Evolutionary conservation across 164 flowering plant species (phyloP), one percentile per base, ranked within the genome.

Genomic region (Liriodendron chinense): DNA sequence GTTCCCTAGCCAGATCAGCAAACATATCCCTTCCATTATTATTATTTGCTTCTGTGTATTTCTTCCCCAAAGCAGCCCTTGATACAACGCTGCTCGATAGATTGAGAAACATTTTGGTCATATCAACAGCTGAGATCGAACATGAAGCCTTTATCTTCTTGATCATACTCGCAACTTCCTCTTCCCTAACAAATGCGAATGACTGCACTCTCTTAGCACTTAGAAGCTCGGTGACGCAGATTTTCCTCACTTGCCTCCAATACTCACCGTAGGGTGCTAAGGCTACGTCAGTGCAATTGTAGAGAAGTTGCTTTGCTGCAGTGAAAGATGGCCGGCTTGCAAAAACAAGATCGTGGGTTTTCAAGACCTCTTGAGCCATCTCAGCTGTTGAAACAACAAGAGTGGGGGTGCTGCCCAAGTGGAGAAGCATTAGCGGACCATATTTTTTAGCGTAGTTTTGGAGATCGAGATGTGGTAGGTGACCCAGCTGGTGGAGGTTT

Each of bases 61-160:
- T 66, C 47, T 13, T 66, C 43, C 69, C 69, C 7, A 66, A 66
- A 66, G 69, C 69, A 66, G 25, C 69, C 69, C 69, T 66, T 3
- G 69, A 12, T 14, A 66, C 25, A 1, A 26, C 25, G 47, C 47
- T 47, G 28, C 66, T 63, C 7, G 66, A 22, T 7, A 63, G 26
- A 9, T 7, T 21, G 24, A 9, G 25, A 23, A 66, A 14, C 69
- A 28, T 12, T 18, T 66, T 16, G 16, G 47, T 24, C 13, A 66
- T 34, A 66, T 66, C 13, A 26, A 66, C 69, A 3, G 2, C 69
- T 3, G 8, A 9, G 22, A 57, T 8, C 16, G 69, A 66, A 20
- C 69, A 66, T 24, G 43, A 66, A 2, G 25, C 20, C 14, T 20
- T 24, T 20, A 66, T 66, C 18, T 26, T 25, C 48, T 66, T 20